These are phyloP conservation scores for Fagopyrum tataricum DNA, from an alignment of 148 eudicot species.

Conservation along the genomic window DNA sequence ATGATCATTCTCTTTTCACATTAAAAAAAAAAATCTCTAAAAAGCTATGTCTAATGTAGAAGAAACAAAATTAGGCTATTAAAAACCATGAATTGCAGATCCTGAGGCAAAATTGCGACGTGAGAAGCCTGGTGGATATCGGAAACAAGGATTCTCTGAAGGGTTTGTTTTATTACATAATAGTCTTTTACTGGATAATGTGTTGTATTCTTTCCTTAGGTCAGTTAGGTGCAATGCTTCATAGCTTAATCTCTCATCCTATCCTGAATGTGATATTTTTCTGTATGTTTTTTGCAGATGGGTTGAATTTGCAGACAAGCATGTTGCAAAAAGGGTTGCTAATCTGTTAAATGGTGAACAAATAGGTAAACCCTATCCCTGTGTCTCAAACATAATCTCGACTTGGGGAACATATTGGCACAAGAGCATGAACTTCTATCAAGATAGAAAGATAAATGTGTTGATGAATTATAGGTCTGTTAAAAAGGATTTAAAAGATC, in stretches of 20 bases:
- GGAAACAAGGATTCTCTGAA: constrained; percentile 79
- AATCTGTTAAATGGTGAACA: constrained; percentile 73
- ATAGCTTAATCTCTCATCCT: not conserved
- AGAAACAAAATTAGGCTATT: too few species aligned
- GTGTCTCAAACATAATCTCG: not conserved
- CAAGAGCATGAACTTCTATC: not conserved
- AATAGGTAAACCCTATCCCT: constrained; percentile 41
- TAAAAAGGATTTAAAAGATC: not conserved
- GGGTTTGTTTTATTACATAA: constrained; percentile 39
- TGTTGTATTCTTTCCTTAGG: not conserved
- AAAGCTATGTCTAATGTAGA: too few species aligned
- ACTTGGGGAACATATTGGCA: not conserved
- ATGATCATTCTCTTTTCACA: too few species aligned
- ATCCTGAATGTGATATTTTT: not conserved
- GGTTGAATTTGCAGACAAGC: constrained; percentile 81
- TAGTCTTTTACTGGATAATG: not conserved
- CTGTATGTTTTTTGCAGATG: constrained; percentile 57
- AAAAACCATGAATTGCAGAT: constrained; percentile 33
- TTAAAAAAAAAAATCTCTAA: too few species aligned
- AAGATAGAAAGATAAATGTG: not conserved
- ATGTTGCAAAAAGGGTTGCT: constrained; percentile 73
- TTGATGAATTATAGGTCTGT: not conserved
- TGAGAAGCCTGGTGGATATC: constrained; percentile 69
- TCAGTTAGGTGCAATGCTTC: not conserved
- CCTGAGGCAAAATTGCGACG: constrained; percentile 43